Evolutionary conservation across 1,284 basidiomycete genomes (phyloP).

Genomic region (Stygiomarasmius scandens): DNA sequence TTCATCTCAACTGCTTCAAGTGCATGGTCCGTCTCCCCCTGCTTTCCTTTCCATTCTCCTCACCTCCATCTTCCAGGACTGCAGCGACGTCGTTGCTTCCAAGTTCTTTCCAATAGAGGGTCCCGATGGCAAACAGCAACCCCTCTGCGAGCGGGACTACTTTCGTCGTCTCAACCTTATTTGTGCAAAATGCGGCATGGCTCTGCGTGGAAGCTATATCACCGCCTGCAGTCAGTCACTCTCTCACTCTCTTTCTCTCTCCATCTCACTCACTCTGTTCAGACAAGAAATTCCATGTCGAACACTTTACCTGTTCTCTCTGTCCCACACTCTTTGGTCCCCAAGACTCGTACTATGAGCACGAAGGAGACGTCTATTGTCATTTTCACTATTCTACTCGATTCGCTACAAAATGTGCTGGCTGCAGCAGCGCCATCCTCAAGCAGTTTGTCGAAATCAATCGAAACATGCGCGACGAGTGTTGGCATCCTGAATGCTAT

Average conservation of each 20-base stretch:
- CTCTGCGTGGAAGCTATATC: slow-evolving; percentile 96
- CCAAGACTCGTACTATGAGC: slow-evolving; percentile 99
- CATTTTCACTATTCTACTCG: slow-evolving; percentile 99
- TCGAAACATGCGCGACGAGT: slow-evolving; percentile 96
- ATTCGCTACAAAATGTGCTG: slow-evolving; percentile 98
- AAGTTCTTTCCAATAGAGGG: slow-evolving; percentile 99
- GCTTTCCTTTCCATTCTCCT: slow-evolving; percentile 17
- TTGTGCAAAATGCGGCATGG: slow-evolving; percentile 94
- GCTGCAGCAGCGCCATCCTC: slow-evolving; percentile 96
- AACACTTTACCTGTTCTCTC: slow-evolving; percentile 98
- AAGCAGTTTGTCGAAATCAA: slow-evolving; percentile 99
- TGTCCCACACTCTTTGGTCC: slow-evolving; percentile 97
- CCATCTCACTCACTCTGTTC: slow-evolving; percentile 25
- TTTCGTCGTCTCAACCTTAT: slow-evolving; percentile 96
- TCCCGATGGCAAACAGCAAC: slow-evolving; percentile 81
- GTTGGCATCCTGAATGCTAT: slow-evolving; percentile 99
- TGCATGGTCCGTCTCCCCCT: slow-evolving; percentile 73
- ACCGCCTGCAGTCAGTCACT: slow-evolving; percentile 93
- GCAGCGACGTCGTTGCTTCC: slow-evolving; percentile 92
- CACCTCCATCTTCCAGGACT: slow-evolving; percentile 66
- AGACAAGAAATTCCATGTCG: slow-evolving; percentile 99
- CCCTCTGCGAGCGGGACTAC: slow-evolving; percentile 98
- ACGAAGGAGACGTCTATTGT: slow-evolving; percentile 94
- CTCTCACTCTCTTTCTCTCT: slow-evolving; percentile 16
- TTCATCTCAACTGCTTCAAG: slow-evolving; percentile 95